phyloP scores from a whole-genome alignment of 2,329 filamentous ascomycete genomes.

The Fusarium drepaniforme region DNA sequence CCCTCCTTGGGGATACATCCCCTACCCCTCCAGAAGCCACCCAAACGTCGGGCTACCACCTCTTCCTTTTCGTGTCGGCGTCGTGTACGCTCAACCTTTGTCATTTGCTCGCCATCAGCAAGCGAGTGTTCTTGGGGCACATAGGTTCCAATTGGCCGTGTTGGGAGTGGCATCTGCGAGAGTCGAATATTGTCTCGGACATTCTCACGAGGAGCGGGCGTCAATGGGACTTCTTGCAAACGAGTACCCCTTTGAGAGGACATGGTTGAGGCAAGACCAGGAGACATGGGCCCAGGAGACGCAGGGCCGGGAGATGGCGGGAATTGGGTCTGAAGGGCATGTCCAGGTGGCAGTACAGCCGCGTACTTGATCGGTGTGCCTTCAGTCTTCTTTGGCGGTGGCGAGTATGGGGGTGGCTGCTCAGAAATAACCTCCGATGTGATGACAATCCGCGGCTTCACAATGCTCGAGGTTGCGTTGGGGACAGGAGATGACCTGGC shows the following conservation, averaged over 20 bases:
- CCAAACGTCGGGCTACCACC: conserved; percentile 65
- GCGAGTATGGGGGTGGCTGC: conserved; percentile 68
- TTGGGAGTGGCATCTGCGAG: conserved; percentile 52
- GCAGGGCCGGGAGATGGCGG: conserved; percentile 70
- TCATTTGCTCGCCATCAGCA: conserved; percentile 54
- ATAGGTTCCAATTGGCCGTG: conserved; percentile 59
- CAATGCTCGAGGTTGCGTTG: conserved; percentile 36
- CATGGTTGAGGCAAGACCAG: conserved; percentile 72
- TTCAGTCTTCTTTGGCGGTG: conserved; percentile 53
- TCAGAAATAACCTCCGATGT: conserved; percentile 54
- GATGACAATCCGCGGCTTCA: conserved; percentile 56
- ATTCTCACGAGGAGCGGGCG: conserved; percentile 51
- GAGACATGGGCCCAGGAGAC: conserved; percentile 73
- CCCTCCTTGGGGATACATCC: conserved; percentile 72
- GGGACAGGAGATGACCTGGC: conserved; percentile 28
- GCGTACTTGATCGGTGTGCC: conserved; percentile 61
- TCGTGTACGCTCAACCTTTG: conserved; percentile 63
- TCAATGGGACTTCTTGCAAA: conserved; percentile 70
- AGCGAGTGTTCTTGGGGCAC: conserved; percentile 59
- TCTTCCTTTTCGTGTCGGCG: conserved; percentile 76
- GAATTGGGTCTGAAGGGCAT: conserved; percentile 59
- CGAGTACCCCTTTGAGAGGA: conserved; percentile 71
- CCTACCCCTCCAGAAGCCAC: conserved; percentile 74
- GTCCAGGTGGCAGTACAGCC: conserved; percentile 69
- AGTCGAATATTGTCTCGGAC: conserved; percentile 19